A percentile compares a stretch with the other conserved stretches of the same genome.
phyloP scores from a whole-genome alignment of 1,284 basidiomycete genomes.

The Cutaneotrichosporon cavernicola region DNA sequence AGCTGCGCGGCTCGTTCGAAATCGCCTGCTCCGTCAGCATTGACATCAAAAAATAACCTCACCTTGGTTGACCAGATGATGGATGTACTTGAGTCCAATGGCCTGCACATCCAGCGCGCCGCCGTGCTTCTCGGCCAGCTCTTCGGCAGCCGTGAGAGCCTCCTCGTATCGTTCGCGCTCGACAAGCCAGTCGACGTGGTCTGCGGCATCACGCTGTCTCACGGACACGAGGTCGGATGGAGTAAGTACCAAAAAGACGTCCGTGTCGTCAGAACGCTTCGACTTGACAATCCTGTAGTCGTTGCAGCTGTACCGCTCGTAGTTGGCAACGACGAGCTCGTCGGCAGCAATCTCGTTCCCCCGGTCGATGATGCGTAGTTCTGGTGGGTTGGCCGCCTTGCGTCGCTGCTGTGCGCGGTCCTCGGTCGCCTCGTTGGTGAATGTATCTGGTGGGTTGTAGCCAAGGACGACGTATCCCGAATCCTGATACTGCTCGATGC shows the following conservation, averaged over 20 bases:
- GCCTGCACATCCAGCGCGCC: constrained; percentile 63
- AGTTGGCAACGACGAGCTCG: constrained; percentile 74
- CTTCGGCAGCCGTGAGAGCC: constrained; percentile 80
- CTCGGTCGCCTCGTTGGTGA: constrained; percentile 64
- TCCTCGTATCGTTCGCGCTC: constrained; percentile 83
- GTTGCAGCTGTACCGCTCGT: constrained; percentile 83
- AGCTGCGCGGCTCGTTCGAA: constrained; percentile 78
- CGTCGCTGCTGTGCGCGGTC: constrained; percentile 71
- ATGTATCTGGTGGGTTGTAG: constrained; percentile 59
- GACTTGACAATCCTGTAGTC: constrained; percentile 72
- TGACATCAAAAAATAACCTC: constrained; percentile 27
- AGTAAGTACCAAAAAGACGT: constrained; percentile 72
- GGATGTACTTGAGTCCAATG: constrained; percentile 80
- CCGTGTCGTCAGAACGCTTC: constrained; percentile 39
- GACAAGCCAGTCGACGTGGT: constrained; percentile 91
- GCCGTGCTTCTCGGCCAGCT: constrained; percentile 55
- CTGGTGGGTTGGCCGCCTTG: constrained; percentile 80
- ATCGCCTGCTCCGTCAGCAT: constrained; percentile 59
- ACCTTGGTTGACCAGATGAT: constrained; percentile 75
- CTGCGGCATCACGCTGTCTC: constrained; percentile 77
- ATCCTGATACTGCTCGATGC: constrained; percentile 70
- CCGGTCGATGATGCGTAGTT: constrained; percentile 85
- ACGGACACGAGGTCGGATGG: constrained; percentile 85
- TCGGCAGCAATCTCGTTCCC: constrained; percentile 90
- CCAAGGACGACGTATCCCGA: constrained; percentile 79